Conservation (phyloP, 164 flowering plant genomes). For the Umbilicus rupestris region DNA sequence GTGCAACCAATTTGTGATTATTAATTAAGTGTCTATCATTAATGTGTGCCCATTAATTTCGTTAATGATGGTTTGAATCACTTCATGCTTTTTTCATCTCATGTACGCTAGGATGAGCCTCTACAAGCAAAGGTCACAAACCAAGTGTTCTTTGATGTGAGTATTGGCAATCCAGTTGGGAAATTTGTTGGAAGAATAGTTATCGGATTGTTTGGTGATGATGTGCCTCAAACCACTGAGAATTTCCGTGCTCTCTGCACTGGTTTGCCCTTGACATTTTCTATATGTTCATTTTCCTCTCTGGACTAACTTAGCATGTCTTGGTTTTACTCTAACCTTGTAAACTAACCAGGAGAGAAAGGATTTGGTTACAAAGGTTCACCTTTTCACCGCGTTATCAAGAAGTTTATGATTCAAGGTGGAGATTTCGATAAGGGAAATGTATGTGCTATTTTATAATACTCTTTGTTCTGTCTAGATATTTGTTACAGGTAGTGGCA, state of each 20-base stretch:
- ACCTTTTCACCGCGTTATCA: slow-evolving; percentile 85
- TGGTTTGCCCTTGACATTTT: slow-evolving; percentile 33
- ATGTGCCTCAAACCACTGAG: slow-evolving; percentile 89
- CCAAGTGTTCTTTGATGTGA: slow-evolving; percentile 78
- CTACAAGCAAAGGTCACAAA: slow-evolving; percentile 72
- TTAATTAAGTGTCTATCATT: slow-evolving; percentile 15
- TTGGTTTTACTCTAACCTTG: slow-evolving; percentile 8
- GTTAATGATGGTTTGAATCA: background rate
- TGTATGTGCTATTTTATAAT: slow-evolving; percentile 21
- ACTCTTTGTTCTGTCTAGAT: background rate
- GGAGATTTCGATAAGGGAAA: slow-evolving; percentile 85
- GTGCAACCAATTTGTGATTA: background rate
- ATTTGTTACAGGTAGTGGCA: background rate
- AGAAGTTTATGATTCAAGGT: slow-evolving; percentile 96
- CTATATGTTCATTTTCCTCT: background rate
- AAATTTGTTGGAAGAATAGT: slow-evolving; percentile 74
- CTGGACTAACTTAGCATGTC: background rate
- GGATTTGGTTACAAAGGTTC: slow-evolving; percentile 92
- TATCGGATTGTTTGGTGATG: slow-evolving; percentile 90
- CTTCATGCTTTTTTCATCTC: background rate
- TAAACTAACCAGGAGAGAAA: slow-evolving; percentile 60
- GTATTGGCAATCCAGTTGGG: slow-evolving; percentile 89
- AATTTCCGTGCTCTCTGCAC: slow-evolving; percentile 95
- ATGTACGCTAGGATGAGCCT: slow-evolving; percentile 34
- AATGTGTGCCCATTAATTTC: background rate